A percentile compares a stretch with the other conserved stretches of the same genome.
Conservation (phyloP, 352 stramenopile genomes). For the Globisporangium lucens region DNA sequence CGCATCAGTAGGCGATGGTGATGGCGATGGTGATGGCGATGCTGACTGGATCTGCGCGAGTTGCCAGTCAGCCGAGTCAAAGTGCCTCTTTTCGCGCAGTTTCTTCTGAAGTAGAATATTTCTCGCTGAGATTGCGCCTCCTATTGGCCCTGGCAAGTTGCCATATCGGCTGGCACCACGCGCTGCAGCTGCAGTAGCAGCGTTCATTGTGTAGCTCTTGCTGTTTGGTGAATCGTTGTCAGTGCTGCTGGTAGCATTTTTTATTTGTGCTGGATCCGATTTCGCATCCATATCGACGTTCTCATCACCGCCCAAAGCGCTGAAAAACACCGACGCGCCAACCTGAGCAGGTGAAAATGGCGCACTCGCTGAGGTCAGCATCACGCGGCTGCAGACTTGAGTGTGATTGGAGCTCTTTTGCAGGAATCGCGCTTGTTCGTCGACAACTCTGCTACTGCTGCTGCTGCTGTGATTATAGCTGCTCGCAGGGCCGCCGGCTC, state of each 20-base stretch:
- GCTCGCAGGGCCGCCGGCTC: neutral
- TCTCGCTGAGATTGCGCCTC: constrained; percentile 41
- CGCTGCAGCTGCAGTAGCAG: constrained; percentile 1
- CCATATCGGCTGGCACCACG: constrained; percentile 21
- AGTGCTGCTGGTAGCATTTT: neutral
- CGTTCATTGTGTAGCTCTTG: neutral
- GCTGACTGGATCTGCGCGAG: constrained; percentile 29
- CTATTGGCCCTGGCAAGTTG: constrained; percentile 16
- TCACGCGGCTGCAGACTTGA: neutral
- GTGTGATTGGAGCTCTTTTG: constrained; percentile 7
- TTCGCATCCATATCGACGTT: constrained; percentile 21
- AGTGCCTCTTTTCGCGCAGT: constrained; percentile 61
- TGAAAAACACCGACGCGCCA: constrained; percentile 43
- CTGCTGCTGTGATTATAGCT: neutral
- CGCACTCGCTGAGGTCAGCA: neutral
- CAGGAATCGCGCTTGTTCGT: constrained; percentile 7
- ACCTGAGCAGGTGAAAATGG: constrained; percentile 34
- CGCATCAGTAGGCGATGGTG: constrained; percentile 1
- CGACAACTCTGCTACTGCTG: neutral
- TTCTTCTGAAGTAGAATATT: constrained; percentile 76
- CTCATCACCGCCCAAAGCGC: constrained; percentile 32
- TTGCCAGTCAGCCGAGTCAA: constrained; percentile 81
- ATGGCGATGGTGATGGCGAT: constrained; percentile 5
- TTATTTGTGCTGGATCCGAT: neutral
- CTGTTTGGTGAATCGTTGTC: too few species aligned